phyloP scores from a whole-genome alignment of 2,329 filamentous ascomycete genomes.

The Verticillium albo-atrum region DNA sequence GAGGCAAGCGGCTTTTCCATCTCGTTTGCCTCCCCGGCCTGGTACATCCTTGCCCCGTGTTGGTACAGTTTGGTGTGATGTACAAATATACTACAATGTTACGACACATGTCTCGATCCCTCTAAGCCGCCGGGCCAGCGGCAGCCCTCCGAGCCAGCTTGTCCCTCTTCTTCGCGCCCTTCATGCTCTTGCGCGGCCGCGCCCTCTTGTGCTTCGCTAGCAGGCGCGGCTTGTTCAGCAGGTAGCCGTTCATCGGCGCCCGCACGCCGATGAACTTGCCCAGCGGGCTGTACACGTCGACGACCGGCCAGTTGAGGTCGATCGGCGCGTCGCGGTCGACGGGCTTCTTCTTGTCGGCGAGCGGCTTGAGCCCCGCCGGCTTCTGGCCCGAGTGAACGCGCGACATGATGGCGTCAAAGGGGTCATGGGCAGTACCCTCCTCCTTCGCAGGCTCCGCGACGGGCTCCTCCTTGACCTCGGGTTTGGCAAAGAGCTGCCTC shows the following conservation, averaged over 20 bases:
- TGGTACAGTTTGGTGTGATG: not conserved
- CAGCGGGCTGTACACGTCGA: conserved; percentile 82
- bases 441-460: conserved; percentile 11
- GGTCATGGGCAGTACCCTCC: conserved; percentile 1
- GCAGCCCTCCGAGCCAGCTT: conserved; percentile 31
- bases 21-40: too few relatives aligned
- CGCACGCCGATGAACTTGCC: conserved; percentile 72
- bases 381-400: conserved; percentile 5
- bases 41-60: not conserved
- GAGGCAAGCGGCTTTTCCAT: not conserved
- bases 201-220: conserved; percentile 41
- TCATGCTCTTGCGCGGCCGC: conserved; percentile 68
- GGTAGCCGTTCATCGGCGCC: conserved; percentile 67
- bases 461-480: conserved; percentile 13
- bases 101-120: not conserved
- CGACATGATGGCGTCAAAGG: conserved; percentile 8
- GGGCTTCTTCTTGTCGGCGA: conserved; percentile 2
- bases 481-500: conserved; percentile 33
- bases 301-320: conserved; percentile 54
- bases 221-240: conserved; percentile 54
- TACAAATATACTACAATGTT: not conserved
- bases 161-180: conserved; percentile 49
- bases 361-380: conserved; percentile 5
- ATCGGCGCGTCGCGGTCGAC: conserved; percentile 7
- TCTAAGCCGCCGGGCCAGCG: not conserved